phyloP scores from a whole-genome alignment of 2,329 filamentous ascomycete genomes.

The Epichloe sylvatica region DNA sequence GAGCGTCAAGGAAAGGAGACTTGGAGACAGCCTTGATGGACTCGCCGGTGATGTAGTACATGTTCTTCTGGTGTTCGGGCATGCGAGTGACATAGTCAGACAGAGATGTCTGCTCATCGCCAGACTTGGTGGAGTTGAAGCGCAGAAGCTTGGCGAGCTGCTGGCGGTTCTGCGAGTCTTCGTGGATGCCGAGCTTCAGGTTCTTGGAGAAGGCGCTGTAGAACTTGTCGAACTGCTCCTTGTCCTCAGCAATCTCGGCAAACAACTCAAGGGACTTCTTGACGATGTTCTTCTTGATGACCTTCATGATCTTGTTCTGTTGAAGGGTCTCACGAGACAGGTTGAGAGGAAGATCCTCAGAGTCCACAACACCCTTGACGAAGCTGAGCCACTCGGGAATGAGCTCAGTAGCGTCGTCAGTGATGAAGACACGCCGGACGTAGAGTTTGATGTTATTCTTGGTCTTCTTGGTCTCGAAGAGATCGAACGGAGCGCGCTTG shows the following conservation, averaged over 20 bases:
- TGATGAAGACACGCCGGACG: constrained; percentile 99
- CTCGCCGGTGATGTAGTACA: constrained; percentile 99
- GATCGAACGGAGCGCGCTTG: constrained; percentile 98
- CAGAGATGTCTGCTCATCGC: constrained; percentile 88
- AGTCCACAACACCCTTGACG: constrained; percentile 99
- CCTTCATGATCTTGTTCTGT: constrained; percentile 99
- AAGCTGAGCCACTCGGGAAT: constrained; percentile 99
- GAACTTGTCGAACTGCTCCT: constrained; percentile 99
- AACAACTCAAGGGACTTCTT: constrained; percentile 99
- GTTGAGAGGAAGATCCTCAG: constrained; percentile 98
- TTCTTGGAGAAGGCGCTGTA: constrained; percentile 99
- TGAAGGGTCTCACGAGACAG: constrained; percentile 99
- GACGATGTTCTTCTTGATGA: constrained; percentile 99
- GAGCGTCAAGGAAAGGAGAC: constrained; percentile 96
- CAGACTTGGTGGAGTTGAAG: constrained; percentile 98
- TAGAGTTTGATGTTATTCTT: constrained; percentile 99
- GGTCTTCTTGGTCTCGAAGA: constrained; percentile 99
- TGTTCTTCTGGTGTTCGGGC: constrained; percentile 99
- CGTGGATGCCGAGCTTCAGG: constrained; percentile 99
- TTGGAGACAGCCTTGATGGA: constrained; percentile 95
- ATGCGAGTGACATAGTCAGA: constrained; percentile 97
- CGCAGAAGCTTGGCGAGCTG: constrained; percentile 94
- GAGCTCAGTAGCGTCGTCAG: constrained; percentile 95
- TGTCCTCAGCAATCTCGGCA: constrained; percentile 97
- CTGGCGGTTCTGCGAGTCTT: constrained; percentile 94